Evolutionary conservation across 2,329 filamentous ascomycete genomes (phyloP), one percentile per base, ranked within the genome.

Genomic region (Xylariaceae sp.): DNA sequence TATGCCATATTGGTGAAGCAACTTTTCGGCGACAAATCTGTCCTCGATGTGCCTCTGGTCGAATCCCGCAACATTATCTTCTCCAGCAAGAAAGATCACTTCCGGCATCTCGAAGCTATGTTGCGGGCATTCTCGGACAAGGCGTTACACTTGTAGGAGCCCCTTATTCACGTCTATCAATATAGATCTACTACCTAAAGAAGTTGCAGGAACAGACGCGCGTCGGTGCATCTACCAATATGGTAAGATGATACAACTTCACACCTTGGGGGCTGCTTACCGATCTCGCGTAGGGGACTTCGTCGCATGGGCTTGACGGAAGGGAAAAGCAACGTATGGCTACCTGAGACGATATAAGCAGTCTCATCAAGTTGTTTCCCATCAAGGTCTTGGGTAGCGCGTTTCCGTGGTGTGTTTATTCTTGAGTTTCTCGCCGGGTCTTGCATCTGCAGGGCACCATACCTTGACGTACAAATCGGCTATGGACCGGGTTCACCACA

Each of bases 41-140:
- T 30, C 23, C 23, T 30, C 23, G 1, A 30, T 30, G 23, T 30
- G 23, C 61, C 64, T 4, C 54, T 60, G 48, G 56, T 66, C 52
- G 66, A 71, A 48, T 57, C 62, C 18, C 64, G 65, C 56, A 69
- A 67, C 17, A 68, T 73, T 3, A 62, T 67, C 37, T 66, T 67
- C n/a, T 48, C 67, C 0, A 62, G 64, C 50, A 61, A 67, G 0
- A 54, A 64, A 18, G 66, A 68, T 18, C 80, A 82, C 64, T 79
- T 78, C 4, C 75, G 79, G 37, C 81, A 80, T 66, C 71, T 80
- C n/a, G 71, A 77, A n/a, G 77, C 80, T 2, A 73, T 83, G 44
- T 75, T 76, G 15, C 78, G 80, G 58, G 80, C 79, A 0, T 82
- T 83, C 67, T 74, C 73, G 3, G 68, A 68, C 11, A 72, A 70